Base-by-base conservation (phyloP, 2,329 filamentous ascomycete species). In the Cordyceps cateniannulata region DNA sequence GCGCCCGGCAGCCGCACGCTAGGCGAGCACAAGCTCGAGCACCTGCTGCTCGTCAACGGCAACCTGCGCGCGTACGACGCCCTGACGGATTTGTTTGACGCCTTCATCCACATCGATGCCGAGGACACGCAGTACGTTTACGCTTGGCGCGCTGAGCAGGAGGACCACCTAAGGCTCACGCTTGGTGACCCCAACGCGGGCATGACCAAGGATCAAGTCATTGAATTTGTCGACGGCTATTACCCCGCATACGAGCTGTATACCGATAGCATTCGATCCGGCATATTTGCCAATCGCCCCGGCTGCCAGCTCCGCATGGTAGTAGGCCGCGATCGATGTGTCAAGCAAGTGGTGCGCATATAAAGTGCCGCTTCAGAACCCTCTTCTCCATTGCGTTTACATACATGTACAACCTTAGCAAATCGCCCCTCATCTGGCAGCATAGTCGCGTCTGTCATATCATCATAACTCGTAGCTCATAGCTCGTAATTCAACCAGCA, bases 181-280 rank as follows among this genome's bases (percentile, higher is more conserved):
- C 88, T 83, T 65, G 91, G 89, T 9, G 73, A 75, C 49, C 68
- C 71, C 22, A 65, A 66, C 18, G 81, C 80, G 0, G 92, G 91
- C 32, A 96, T 96, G 93, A 88, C 85, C 1, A 87, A 90, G 66
- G 87, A 91, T 60, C 83, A 93, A 71, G 90, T 96, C 48, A 79
- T 85, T 61, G 78, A 81, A 51, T 96, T 96, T 72, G 89, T 85
- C 32, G 81, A 85, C 63, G 82, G 79, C 1, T 85, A 90, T 72
- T 90, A 86, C 67, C 88, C 88, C 4, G 86, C 85, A 1, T 90
- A 90, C 67, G 88, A 90, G 75, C 77, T 90, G 12, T 91, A 84
- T 68, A 82, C 81, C 1, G 81, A 85, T 32, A 79, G 77, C 20
- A 69, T 90, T 62, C 78, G 86, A 60, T 69, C 72, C 27, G 87